These are phyloP conservation scores for Solanum appendiculatum DNA, from an alignment of 257 asterid genomes.

Conservation along the genomic window DNA sequence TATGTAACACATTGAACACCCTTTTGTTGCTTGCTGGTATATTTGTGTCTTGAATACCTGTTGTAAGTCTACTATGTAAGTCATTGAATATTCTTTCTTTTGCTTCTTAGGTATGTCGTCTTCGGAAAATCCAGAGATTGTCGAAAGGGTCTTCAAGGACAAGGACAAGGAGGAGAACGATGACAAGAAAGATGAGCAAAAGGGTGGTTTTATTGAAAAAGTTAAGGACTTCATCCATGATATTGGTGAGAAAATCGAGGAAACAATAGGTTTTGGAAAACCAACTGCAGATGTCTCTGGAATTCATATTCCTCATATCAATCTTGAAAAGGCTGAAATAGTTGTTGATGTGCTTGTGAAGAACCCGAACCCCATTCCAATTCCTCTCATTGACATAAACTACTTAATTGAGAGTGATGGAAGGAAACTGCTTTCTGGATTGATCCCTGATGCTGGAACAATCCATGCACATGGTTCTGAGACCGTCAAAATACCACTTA, in stretches of 20 bases:
- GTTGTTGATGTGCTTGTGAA: slow-evolving; percentile 68
- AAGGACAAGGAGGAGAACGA: slow-evolving; percentile 1
- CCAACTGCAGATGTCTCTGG: slow-evolving; percentile 92
- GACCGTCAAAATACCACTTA: slow-evolving; percentile 77
- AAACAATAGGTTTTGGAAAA: slow-evolving; percentile 80
- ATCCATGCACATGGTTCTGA: slow-evolving; percentile 87
- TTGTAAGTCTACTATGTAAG: background rate
- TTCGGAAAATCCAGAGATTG: slow-evolving; percentile 42
- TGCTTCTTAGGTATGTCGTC: slow-evolving; percentile 53
- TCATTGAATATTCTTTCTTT: background rate
- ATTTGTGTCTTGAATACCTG: background rate
- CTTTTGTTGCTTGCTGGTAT: background rate
- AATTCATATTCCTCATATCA: slow-evolving; percentile 73
- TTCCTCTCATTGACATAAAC: slow-evolving; percentile 89
- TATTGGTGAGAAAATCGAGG: slow-evolving; percentile 95
- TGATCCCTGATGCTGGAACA: slow-evolving; percentile 92
- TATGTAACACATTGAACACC: background rate
- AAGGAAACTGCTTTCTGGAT: slow-evolving; percentile 69
- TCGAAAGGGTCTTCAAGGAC: slow-evolving; percentile 42
- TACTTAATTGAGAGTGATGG: slow-evolving; percentile 83
- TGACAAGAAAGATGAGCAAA: slow-evolving; percentile 48
- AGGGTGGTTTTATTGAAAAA: slow-evolving; percentile 69
- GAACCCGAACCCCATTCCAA: slow-evolving; percentile 90
- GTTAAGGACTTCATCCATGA: slow-evolving; percentile 88
- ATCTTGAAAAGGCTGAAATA: slow-evolving; percentile 70